Evolutionary conservation across 768 basidiomycete genomes (phyloP).

Genomic region (Trametes villosa): DNA sequence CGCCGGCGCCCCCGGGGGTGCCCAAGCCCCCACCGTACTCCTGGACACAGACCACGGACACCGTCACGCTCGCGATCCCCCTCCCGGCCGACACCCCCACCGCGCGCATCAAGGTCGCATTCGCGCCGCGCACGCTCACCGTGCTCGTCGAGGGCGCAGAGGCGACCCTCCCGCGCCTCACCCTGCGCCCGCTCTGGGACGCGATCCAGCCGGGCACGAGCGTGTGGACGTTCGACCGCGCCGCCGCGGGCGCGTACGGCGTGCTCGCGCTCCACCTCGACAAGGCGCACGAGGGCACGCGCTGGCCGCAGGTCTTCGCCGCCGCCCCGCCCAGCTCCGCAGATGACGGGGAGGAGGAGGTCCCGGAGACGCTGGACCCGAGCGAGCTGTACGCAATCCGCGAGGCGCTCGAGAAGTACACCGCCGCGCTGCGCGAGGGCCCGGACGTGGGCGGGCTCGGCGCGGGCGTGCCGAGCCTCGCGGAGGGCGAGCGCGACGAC

Average conservation of each 20-base stretch:
- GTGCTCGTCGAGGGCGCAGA: constrained; percentile 55
- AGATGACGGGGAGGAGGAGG: constrained; percentile 55
- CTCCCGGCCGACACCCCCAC: constrained; percentile 73
- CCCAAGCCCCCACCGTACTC: constrained; percentile 80
- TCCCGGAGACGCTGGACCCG: constrained; percentile 88
- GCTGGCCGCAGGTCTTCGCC: constrained; percentile 91
- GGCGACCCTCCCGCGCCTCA: constrained; percentile 54
- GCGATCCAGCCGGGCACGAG: constrained; percentile 75
- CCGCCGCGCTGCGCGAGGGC: constrained; percentile 59
- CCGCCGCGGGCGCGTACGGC: constrained; percentile 68
- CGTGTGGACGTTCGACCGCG: constrained; percentile 92
- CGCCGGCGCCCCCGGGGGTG: constrained; percentile 21
- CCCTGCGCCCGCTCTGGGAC: constrained; percentile 76
- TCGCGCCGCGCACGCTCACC: constrained; percentile 68
- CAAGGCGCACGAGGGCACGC: constrained; percentile 80
- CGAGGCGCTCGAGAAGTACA: constrained; percentile 87
- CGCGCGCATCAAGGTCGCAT: constrained; percentile 65
- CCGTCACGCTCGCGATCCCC: constrained; percentile 82
- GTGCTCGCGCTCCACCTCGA: constrained; percentile 84
- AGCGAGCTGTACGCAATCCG: constrained; percentile 79
- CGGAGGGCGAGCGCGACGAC: constrained; percentile 89
- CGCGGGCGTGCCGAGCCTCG: constrained; percentile 79
- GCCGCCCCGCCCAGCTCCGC: constrained; percentile 43
- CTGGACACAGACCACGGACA: constrained; percentile 88
- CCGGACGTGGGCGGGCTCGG: constrained; percentile 67